These are phyloP conservation scores for Endocarpon pusillum DNA, from an alignment of 495 filamentous ascomycete species.

Conservation along the genomic window DNA sequence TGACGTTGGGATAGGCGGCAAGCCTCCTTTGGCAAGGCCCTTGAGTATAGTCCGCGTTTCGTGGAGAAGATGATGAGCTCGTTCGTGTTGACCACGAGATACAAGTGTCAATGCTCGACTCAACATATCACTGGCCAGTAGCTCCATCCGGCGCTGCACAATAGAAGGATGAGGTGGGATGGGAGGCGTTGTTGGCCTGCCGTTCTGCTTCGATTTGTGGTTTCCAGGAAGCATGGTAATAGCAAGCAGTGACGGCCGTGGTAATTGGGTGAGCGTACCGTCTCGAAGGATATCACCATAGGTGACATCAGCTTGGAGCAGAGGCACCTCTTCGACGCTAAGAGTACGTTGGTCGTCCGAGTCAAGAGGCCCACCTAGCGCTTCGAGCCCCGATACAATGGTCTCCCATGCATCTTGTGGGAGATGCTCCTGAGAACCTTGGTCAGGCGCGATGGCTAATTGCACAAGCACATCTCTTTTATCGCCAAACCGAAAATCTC, in stretches of 20 bases:
- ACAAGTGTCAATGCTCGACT: constrained; percentile 83
- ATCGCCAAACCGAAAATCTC: constrained; percentile 89
- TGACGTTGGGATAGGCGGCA: constrained; percentile 70
- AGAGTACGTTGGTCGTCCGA: constrained; percentile 67
- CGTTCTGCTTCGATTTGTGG: constrained; percentile 37
- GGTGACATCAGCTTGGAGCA: constrained; percentile 87
- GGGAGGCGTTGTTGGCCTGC: constrained; percentile 52
- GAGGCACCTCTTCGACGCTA: constrained; percentile 85
- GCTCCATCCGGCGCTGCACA: constrained; percentile 93
- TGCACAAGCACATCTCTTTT: constrained; percentile 96
- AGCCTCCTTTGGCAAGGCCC: constrained; percentile 83
- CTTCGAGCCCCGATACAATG: constrained; percentile 87
- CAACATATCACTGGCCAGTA: constrained; percentile 96
- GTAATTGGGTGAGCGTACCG: constrained; percentile 70
- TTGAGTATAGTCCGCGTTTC: constrained; percentile 94
- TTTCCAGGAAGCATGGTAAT: constrained; percentile 92
- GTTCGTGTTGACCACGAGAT: constrained; percentile 79
- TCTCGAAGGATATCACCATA: constrained; percentile 93
- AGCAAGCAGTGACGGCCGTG: constrained; percentile 80
- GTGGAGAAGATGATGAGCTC: constrained; percentile 74
- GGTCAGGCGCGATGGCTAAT: constrained; percentile 83
- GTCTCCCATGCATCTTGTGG: constrained; percentile 96
- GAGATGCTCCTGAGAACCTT: constrained; percentile 62
- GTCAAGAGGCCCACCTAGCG: constrained; percentile 79
- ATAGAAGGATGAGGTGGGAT: constrained; percentile 93